phyloP scores from a whole-genome alignment of 345 rosid species.

The Cardamine resedifolia region DNA sequence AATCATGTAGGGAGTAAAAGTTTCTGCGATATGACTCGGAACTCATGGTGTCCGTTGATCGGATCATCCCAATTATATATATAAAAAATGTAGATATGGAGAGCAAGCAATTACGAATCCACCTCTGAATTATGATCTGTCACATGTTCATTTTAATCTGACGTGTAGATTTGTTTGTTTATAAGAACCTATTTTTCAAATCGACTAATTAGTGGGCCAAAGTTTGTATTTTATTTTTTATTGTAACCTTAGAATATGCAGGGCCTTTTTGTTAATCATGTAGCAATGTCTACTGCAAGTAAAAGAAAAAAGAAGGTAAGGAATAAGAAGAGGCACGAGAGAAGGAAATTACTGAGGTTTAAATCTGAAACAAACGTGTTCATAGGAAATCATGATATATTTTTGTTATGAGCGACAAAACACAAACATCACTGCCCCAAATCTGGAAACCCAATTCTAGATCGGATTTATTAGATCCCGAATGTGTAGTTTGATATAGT shows the following conservation, averaged over 20 bases:
- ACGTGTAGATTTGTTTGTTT: background rate
- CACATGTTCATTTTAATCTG: slow-evolving; percentile 16
- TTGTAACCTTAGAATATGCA: too few species aligned
- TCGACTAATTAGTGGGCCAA: background rate
- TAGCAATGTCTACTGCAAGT: background rate
- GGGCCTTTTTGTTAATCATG: background rate
- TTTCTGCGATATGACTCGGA: too few species aligned
- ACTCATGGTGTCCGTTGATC: too few species aligned
- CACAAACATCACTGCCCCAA: background rate
- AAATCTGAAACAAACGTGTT: background rate
- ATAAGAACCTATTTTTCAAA: background rate
- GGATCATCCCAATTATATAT: too few species aligned
- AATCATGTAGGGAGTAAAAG: too few species aligned
- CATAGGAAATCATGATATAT: background rate
- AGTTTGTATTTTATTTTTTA: too few species aligned
- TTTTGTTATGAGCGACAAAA: background rate
- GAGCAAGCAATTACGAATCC: background rate
- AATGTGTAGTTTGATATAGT: background rate
- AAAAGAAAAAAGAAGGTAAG: background rate
- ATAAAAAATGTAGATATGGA: slow-evolving; percentile 23
- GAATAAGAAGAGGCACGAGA: too few species aligned
- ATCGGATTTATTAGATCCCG: background rate
- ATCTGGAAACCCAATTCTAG: background rate
- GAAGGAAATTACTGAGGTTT: too few species aligned
- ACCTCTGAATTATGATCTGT: slow-evolving; percentile 6